Evolutionary conservation across 495 filamentous ascomycete genomes (phyloP), one percentile per base, ranked within the genome.

Genomic region (Pseudomonodictys pantanalensis): DNA sequence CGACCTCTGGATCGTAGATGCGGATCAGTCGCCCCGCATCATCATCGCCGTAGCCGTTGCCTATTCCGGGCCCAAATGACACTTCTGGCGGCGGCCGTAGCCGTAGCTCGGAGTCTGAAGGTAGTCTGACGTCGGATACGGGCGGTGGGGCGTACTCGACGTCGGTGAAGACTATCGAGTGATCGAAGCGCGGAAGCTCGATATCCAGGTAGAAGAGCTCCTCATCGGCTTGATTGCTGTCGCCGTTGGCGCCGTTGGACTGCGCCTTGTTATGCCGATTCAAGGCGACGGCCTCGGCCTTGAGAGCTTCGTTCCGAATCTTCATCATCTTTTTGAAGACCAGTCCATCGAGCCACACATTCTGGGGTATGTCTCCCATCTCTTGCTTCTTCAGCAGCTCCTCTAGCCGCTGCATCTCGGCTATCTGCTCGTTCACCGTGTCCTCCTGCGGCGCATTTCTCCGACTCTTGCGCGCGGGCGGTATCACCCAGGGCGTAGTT

Each of bases 371-470:
- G 66, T 97, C 92, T 22, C 90, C 90, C 85, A 97, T 93, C 69
- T 99, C 93, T 66, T 97, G 95, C 71, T 96, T 95, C 76, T 99
- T 99, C 66, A 99, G 87, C 44, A 97, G 68, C 50, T 83, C 85
- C 69, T 95, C 90, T 39, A 97, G 77, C 15, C 92, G 78, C 58
- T 93, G 89, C 41, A 92, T 74, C 71, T 97, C 91, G 35, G 86
- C 77, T 5, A 69, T 56, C 65, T 90, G 86, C 49, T 74, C 85
- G 75, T 79, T 81, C 60, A 70, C 75, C 5, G 47, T 33, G 23
- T 54, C 26, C 52, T 67, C 46, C n/a, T 72, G 63, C 47, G 66
- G 73, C 58, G 74, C 77, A n/a, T 77, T 76, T 38, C 80, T 82
- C 47, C 76, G 75, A 20, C 71, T 77, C 76, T 58, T 75, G 62